Conservation (phyloP, 164 flowering plant species). For the Saururus chinensis region DNA sequence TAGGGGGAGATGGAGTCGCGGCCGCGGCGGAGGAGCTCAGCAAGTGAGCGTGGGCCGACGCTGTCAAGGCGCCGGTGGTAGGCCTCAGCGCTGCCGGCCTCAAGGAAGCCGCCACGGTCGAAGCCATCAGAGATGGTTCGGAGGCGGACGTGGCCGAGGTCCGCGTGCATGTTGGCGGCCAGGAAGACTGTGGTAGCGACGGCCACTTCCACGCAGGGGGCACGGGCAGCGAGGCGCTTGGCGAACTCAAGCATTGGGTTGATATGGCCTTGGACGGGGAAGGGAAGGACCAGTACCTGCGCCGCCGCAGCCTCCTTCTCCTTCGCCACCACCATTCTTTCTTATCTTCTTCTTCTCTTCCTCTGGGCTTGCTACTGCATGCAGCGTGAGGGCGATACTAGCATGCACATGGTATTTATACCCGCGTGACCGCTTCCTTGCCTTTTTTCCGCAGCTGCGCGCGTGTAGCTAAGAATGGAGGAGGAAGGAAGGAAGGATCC, state of each 20-base stretch:
- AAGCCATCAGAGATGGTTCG: slow-evolving; percentile 27
- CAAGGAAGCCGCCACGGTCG: slow-evolving; percentile 15
- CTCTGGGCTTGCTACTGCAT: no score
- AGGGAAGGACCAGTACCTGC: slow-evolving; percentile 14
- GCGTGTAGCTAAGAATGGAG: no score
- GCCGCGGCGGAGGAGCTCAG: slow-evolving; percentile 14
- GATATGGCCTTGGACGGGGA: slow-evolving; percentile 21
- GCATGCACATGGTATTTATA: no score
- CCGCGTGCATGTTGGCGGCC: slow-evolving; percentile 5
- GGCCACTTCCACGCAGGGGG: neutral
- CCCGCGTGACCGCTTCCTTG: no score
- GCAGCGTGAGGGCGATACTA: no score
- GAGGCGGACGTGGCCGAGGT: neutral
- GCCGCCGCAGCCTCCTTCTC: neutral
- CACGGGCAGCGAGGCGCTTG: slow-evolving; percentile 8
- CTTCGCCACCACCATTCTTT: slow-evolving; percentile 1
- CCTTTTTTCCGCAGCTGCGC: no score
- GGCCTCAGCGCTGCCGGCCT: slow-evolving; percentile 9
- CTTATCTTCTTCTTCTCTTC: no score
- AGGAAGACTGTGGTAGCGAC: slow-evolving; percentile 16
- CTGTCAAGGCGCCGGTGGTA: slow-evolving; percentile 9
- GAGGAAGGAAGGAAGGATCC: no score
- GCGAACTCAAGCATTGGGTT: slow-evolving; percentile 23
- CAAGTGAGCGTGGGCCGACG: slow-evolving; percentile 11
- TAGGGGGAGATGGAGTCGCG: slow-evolving; percentile 3